phyloP scores from a whole-genome alignment of 1,284 basidiomycete species.

The Clitocybe nebularis region DNA sequence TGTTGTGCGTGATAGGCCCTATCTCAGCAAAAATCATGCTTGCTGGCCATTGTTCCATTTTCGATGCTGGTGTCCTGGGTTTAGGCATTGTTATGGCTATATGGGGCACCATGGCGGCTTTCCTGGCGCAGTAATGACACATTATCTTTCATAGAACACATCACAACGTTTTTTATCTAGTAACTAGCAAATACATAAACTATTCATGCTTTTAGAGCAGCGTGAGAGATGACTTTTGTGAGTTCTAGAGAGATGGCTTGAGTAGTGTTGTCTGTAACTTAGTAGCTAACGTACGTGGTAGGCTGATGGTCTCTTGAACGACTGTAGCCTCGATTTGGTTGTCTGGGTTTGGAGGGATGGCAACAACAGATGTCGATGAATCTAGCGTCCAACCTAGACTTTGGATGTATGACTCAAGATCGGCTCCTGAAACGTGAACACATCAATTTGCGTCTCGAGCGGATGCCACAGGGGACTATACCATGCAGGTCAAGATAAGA shows the following conservation, averaged over 20 bases:
- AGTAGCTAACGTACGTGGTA: conserved; percentile 69
- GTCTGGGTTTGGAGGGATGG: conserved; percentile 84
- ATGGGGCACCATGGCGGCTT: conserved; percentile 76
- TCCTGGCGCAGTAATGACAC: too few relatives aligned
- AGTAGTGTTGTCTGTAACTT: neutral
- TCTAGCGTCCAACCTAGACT: conserved; percentile 78
- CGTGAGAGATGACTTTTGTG: conserved; percentile 78
- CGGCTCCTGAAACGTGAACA: conserved; percentile 45
- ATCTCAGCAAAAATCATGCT: conserved; percentile 62
- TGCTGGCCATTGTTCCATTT: conserved; percentile 39
- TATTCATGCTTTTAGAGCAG: conserved; percentile 34
- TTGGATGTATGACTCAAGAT: conserved; percentile 62
- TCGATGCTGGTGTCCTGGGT: conserved; percentile 57
- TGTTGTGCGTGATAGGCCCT: conserved; percentile 81
- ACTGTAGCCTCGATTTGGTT: conserved; percentile 95
- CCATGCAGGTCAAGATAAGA: conserved; percentile 74
- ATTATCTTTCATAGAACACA: too few relatives aligned
- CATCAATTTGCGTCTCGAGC: conserved; percentile 18
- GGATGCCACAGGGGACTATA: conserved; percentile 27
- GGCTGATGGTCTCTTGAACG: conserved; percentile 85
- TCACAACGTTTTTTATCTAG: conserved; percentile 31
- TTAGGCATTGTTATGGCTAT: conserved; percentile 63
- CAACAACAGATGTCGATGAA: conserved; percentile 53
- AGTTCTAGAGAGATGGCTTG: conserved; percentile 53
- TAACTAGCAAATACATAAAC: conserved; percentile 1